Evolutionary conservation across 2,329 filamentous ascomycete species (phyloP), one percentile per base, ranked within the genome.

Genomic region (Monilinia fructigena): DNA sequence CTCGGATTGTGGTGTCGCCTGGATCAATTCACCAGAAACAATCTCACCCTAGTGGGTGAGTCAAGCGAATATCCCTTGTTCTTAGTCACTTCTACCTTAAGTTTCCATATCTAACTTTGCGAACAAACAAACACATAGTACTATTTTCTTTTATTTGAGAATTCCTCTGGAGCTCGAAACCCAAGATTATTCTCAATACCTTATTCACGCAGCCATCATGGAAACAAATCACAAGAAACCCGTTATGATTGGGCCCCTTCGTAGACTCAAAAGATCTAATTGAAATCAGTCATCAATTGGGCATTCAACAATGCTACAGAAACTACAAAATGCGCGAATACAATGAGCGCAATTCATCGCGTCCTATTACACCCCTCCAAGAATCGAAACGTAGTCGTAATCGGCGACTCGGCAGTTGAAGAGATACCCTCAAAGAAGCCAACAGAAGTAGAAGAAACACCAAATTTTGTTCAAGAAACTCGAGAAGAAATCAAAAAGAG

Each of bases 1-100:
- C 12, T 50, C 8, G 12, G 2, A 61, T 50, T 26, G n/a, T 61
- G 45, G 58, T 50, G 45, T 50, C 12, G 16, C 18, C 38, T 50
- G 26, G 31, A 26, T 16, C 58, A 38, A 61, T 61, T 61, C 58
- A 61, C 58, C 20, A 3, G 18, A 61, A 61, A 50, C n/a, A 38
- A 38, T 38, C n/a, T 45, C 45, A 61, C 58, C 35, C 35, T 35
- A 23, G 23, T 59, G 26, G 16, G 18, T 47, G 40, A 18, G 42
- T 50, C 58, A 61, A 60, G 28, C n/a, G 45, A 50, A 31, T 38
- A 50, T 26, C 31, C 20, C 45, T n/a, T 50, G 26, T 50, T 26
- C 16, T 16, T 38, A 61, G 14, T 4, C 8, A 18, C 4, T 50
- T 35, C 45, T 35, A 35, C 12, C 40, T 59, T 7, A 3, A 48